A percentile compares a stretch with the other conserved stretches of the same genome.
Evolutionary conservation across 2,329 filamentous ascomycete species (phyloP).

Genomic region (Calonectria pseudoturangicola): DNA sequence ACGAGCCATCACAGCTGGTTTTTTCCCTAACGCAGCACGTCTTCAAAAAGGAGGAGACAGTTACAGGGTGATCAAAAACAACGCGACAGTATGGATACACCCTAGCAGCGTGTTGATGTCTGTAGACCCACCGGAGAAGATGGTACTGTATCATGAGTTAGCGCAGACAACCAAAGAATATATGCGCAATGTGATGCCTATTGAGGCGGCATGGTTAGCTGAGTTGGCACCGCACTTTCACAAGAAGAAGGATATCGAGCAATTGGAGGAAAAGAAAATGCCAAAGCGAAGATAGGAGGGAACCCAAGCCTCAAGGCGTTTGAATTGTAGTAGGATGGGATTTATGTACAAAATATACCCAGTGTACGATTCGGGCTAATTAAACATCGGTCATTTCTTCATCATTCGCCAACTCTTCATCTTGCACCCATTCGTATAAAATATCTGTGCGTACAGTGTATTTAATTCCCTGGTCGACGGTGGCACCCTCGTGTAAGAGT

Average conservation of each 20-base stretch:
- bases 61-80: constrained; percentile 94
- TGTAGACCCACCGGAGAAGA: constrained; percentile 83
- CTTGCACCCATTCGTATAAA: constrained; percentile 64
- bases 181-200: constrained; percentile 90
- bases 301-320: constrained; percentile 20
- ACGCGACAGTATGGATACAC: constrained; percentile 92
- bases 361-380: constrained; percentile 11
- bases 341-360: constrained; percentile 16
- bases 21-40: constrained; percentile 94
- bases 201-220: constrained; percentile 88
- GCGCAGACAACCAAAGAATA: constrained; percentile 93
- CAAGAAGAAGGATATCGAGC: constrained; percentile 92
- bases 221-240: constrained; percentile 97
- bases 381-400: constrained; percentile 18
- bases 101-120: constrained; percentile 89
- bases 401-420: constrained; percentile 28
- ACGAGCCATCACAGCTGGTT: constrained; percentile 91
- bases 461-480: constrained; percentile 71
- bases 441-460: constrained; percentile 75
- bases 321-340: constrained; percentile 22
- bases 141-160: constrained; percentile 90
- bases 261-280: constrained; percentile 83
- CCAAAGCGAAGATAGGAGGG: constrained; percentile 58
- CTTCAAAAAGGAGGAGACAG: constrained; percentile 89
- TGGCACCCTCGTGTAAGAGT: constrained; percentile 72